Evolutionary conservation across 2,329 filamentous ascomycete genomes (phyloP), one percentile per base, ranked within the genome.

Genomic region (Diaporthe amygdali): DNA sequence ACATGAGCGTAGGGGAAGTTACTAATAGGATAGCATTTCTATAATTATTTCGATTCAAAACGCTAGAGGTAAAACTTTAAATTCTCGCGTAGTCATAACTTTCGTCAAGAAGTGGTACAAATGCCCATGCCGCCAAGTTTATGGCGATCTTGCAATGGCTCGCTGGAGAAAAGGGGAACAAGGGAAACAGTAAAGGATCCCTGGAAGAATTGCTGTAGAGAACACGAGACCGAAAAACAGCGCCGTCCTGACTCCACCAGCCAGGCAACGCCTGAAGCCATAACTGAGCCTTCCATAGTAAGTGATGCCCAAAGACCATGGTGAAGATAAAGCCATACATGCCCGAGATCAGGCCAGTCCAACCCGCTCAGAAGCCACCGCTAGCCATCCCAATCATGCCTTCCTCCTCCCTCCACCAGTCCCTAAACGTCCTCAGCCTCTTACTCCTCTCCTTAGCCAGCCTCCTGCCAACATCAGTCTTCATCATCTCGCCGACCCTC

Each of bases 401-500:
- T 61, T 68, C 69, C 81, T 92, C 90, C 25, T 88, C 85, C 61
- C 76, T 77, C 88, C 88, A 92, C 90, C 89, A 91, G 71, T 82
- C 80, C 78, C 85, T 85, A 78, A 91, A 89, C 61, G 81, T 75
- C 70, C 78, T 76, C 76, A 92, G 78, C 74, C 88, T 84, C 75
- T 84, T 81, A 0, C 87, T 89, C 77, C 89, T 83, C 76, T 86
- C 85, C 73, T 75, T 81, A 0, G 89, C 89, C 80, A 91, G 78
- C 75, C 80, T 79, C 74, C 82, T 82, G 6, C 90, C 90, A 27
- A 85, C 82, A 0, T 82, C 83, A 67, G 90, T 91, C 84, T 92
- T 92, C 88, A 91, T 91, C 87, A 90, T 88, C 17, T 82, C 82
- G 76, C 86, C 89, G 27, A 97, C 78, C 76, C 83, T 86, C 73